Evolutionary conservation across 202 grass and related monocot genomes (phyloP).

Genomic region (Panicum hallii): DNA sequence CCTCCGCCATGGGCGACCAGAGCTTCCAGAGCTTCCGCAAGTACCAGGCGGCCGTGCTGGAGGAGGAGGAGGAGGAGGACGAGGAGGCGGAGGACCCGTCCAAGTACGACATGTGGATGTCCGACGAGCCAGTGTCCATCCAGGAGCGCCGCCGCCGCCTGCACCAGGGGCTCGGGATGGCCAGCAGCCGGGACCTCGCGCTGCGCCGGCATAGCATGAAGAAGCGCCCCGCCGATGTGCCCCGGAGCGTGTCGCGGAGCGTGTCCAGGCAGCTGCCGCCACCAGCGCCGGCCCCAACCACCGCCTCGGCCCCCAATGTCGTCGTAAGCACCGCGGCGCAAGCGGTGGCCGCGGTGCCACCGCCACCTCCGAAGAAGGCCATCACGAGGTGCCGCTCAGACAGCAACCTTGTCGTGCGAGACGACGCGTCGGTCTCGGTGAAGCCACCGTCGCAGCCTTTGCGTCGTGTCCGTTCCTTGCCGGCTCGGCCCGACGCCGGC

Average conservation of each 20-base stretch:
- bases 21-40: slow-evolving; percentile 51
- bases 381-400: slow-evolving; percentile 57
- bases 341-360: background rate
- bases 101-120: slow-evolving; percentile 88
- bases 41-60: slow-evolving; percentile 45
- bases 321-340: background rate
- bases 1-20: slow-evolving; percentile 62
- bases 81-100: slow-evolving; percentile 49
- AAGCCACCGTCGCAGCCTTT: slow-evolving; percentile 12
- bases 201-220: slow-evolving; percentile 60
- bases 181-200: slow-evolving; percentile 70
- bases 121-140: slow-evolving; percentile 74
- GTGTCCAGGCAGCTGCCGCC: slow-evolving; percentile 17
- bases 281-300: background rate
- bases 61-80: slow-evolving; percentile 21
- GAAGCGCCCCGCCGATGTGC: slow-evolving; percentile 50
- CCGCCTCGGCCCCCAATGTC: background rate
- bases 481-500: slow-evolving; percentile 36
- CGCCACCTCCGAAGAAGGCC: slow-evolving; percentile 11
- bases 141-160: slow-evolving; percentile 81
- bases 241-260: slow-evolving; percentile 31
- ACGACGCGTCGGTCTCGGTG: slow-evolving; percentile 10
- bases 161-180: slow-evolving; percentile 71
- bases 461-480: slow-evolving; percentile 57
- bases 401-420: slow-evolving; percentile 32